Evolutionary conservation across 768 basidiomycete genomes (phyloP), one percentile per base, ranked within the genome.

Genomic region (Termitomyces bulborhizus): DNA sequence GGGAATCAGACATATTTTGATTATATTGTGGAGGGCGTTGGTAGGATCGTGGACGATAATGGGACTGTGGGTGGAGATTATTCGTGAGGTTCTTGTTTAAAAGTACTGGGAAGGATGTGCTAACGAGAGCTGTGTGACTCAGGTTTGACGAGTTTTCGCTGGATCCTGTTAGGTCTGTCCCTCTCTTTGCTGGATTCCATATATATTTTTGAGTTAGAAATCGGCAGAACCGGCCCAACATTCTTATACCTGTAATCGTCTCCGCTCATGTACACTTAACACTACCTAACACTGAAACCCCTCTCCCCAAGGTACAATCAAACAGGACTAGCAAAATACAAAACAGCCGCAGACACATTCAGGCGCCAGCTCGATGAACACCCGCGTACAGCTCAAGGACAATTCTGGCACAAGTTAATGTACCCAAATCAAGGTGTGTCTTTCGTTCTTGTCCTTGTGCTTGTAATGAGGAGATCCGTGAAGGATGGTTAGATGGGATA

Each of bases 371-470:
- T 77, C 7, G 61, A 75, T 56, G 65, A 58, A 11, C 76, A 78
- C 56, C 74, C 76, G 27, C 74, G 77, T 18, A 78, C 75, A 15
- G 68, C 67, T 0, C 65, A 76, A 61, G 76, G 77, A 6, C 74
- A 75, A 55, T 77, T 76, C 59, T 77, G 76, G 76, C 76, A 78
- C 63, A 76, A 76, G 54, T 59, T 70, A 2, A 69, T 54, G 31
- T 76, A 76, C 57, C 66, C 68, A 7, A 73, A 77, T 55, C 71
- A 78, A 72, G 76, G 76, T 73, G 21, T 4, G 60, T 16, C 4
- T 32, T 6, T 0, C 12, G 15, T 21, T 6, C 16, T 24, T 11
- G 12, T 6, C 32, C 39, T 29, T 16, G 6, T 13, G 16, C 34
- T n/a, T n/a, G 8, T 15, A n/a, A 26, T 51, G 0, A 34, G 12